Base-by-base conservation (phyloP, 2,329 filamentous ascomycete species). In the Madurella mycetomatis region DNA sequence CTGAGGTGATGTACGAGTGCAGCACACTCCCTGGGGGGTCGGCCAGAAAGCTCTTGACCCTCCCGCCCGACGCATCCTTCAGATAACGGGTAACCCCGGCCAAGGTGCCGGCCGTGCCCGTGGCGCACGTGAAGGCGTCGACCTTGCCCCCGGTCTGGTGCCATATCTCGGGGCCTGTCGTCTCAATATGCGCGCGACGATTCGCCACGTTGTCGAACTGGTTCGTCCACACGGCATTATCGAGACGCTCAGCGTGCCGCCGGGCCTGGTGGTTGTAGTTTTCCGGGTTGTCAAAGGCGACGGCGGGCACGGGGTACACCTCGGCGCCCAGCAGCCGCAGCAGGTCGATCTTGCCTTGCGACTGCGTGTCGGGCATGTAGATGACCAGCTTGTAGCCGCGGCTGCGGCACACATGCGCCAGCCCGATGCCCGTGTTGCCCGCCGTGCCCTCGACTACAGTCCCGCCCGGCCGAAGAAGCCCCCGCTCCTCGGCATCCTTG, bases 331-430 rank as follows among this genome's bases (percentile, higher is more conserved):
- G 82, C 37, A 97, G 78, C 9, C 92, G 82, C 60, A 99, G 78
- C 50, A 99, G 81, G 71, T 97, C 94, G 69, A 99, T 89, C 79
- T 99, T 99, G 70, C 92, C 94, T 75, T 96, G 92, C 17, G 92
- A 95, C 76, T 97, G 94, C 47, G 92, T 97, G 78, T 99, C 88
- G 65, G 94, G 94, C 94, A 99, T 97, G 83, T 97, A 99, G 70
- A 99, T 99, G 68, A 97, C 92, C 48, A 96, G 85, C 70, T 87
- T 87, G 80, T 99, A 97, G 41, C 92, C 94, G 65, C 87, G 87
- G 39, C 87, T 89, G 57, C 92, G 84, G 76, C 94, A 97, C 53
- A 99, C 94, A 74, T 97, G 94, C 17, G 94, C 94, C 42, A 99
- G 87, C 1, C 94, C 94, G 71, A 99, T 99, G 61, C 94, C 94